Conservation (phyloP, 176 grass and related monocot species). For the Oryza glumipatula region DNA sequence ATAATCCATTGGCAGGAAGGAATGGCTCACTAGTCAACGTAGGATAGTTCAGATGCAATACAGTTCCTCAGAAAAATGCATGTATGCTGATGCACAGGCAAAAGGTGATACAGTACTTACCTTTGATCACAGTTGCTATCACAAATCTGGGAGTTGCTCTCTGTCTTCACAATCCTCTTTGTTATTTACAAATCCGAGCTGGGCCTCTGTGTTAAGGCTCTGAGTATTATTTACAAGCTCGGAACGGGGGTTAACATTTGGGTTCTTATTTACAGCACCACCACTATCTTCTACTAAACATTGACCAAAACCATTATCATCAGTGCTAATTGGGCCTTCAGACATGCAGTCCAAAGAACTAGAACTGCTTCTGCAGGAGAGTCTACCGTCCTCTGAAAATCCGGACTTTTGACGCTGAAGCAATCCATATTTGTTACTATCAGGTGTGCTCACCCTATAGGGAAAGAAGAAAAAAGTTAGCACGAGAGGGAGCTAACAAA, state of each 20-base stretch:
- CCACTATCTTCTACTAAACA: constrained; percentile 48
- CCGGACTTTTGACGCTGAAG: constrained; percentile 48
- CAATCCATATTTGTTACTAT: constrained; percentile 51
- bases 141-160: constrained; percentile 58
- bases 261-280: constrained; percentile 75
- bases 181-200: constrained; percentile 86
- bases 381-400: constrained; percentile 63
- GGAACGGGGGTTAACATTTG: constrained; percentile 50
- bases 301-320: constrained; percentile 49
- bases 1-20: neutral
- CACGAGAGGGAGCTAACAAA: constrained; percentile 29
- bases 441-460: constrained; percentile 50
- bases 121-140: constrained; percentile 43
- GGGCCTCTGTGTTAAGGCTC: constrained; percentile 64
- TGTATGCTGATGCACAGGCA: neutral
- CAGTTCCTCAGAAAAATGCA: neutral
- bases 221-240: constrained; percentile 78
- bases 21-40: neutral
- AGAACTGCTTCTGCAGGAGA: constrained; percentile 69
- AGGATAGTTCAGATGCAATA: neutral
- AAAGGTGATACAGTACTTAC: constrained; percentile 21
- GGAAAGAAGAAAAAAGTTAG: neutral
- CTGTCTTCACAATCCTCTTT: constrained; percentile 56
- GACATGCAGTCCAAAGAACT: constrained; percentile 76
- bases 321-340: constrained; percentile 58